Base-by-base conservation (phyloP, 208 protist genomes). In the Trypanosoma boissoni region DNA sequence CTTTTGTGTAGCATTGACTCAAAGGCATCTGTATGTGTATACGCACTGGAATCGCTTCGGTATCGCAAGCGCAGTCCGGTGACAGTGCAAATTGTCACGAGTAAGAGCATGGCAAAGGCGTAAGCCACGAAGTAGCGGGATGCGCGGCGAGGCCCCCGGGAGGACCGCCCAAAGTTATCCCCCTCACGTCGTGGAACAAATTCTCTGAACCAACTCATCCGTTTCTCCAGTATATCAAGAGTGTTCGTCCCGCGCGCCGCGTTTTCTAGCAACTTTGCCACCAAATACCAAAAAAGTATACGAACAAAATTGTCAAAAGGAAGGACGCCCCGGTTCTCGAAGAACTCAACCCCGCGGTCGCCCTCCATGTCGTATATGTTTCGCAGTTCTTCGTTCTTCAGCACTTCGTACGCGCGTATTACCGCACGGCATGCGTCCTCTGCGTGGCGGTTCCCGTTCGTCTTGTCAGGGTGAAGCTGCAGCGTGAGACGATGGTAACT, bases 381-480 rank as follows among this genome's bases (percentile, higher is more conserved):
- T 21, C 95, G 77, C 56, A 96, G 88, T 44, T 93, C 37, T n/a
- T 28, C 20, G 49, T 99, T 87, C 31, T 52, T 78, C 4, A 99
- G 74, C 2, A 98, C 82, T 20, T 97, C 86, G 68, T 99, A 99
- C 3, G 97, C 96, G 16, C 81, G 50, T 26, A 61, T 80, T 27
- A 98, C 87, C 9, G 71, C 58, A 27, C 68, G 31, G 60, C 77
- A 92, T 12, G 71, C 72, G 26, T 73, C 53, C 14, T 23, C 61
- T n/a, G 86, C 87, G 3, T 83, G 54, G 28, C 58, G 52, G 45
- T 74, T 72, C 28, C 61, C 32, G 3, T 24, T 21, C 53, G 78
- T 86, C 39, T 80, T 75, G 64, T 90, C 83, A 20, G 83, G 83
- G 52, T 90, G 83, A 27, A 80, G 67, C 27, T 80, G 55, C 12